Evolutionary conservation across 176 grass and related monocot species (phyloP).

Genomic region (Musa acuminata): DNA sequence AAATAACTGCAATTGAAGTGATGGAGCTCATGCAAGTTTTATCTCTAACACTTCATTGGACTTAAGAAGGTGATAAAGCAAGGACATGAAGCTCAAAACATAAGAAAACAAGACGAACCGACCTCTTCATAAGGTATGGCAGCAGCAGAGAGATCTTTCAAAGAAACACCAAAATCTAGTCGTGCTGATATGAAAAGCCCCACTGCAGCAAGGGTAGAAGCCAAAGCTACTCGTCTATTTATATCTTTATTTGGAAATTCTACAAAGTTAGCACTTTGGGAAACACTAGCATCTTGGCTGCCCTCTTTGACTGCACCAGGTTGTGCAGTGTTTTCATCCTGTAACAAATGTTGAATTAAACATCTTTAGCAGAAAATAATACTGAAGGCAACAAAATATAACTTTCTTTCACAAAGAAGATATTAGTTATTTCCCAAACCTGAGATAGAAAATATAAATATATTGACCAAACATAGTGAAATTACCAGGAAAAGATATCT

Average conservation of each 20-base stretch:
- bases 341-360: background rate
- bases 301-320: slow-evolving; percentile 33
- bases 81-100: background rate
- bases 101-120: background rate
- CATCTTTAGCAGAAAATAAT: no score
- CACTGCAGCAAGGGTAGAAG: slow-evolving; percentile 46
- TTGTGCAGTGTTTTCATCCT: slow-evolving; percentile 42
- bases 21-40: background rate
- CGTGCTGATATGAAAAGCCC: slow-evolving; percentile 60
- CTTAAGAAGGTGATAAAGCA: background rate
- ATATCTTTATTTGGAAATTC: slow-evolving; percentile 66
- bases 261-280: slow-evolving; percentile 33
- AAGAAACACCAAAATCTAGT: slow-evolving; percentile 64
- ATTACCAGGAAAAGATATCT: no score
- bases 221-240: slow-evolving; percentile 68
- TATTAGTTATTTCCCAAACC: no score
- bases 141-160: slow-evolving; percentile 74
- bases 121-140: slow-evolving; percentile 74
- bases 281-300: slow-evolving; percentile 23
- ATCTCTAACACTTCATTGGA: background rate
- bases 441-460: no score
- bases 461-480: no score
- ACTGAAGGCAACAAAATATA: no score
- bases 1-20: background rate
- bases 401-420: no score